Percentiles rank a stretch among this genome's conserved stretches.
These are phyloP conservation scores for Annulohypoxylon bovei DNA, from an alignment of 495 filamentous ascomycete genomes.

Conservation along the genomic window DNA sequence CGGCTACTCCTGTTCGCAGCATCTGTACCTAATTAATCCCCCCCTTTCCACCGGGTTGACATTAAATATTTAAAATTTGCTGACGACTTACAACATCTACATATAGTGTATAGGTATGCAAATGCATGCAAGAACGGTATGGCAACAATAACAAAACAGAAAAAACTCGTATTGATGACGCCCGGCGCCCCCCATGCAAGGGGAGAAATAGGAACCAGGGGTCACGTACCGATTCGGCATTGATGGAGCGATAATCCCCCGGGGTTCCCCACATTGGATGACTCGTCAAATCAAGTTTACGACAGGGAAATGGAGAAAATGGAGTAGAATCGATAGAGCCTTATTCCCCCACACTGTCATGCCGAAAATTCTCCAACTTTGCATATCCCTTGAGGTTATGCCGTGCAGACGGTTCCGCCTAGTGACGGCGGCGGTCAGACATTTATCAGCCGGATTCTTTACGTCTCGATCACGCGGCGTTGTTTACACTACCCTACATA, in stretches of 20 bases:
- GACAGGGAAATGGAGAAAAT: background rate
- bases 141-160: background rate
- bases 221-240: conserved; percentile 29
- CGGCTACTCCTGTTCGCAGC: background rate
- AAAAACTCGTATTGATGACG: conserved; percentile 10
- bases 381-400: background rate
- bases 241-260: conserved; percentile 7
- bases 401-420: conserved; percentile 11
- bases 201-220: conserved; percentile 12
- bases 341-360: conserved; percentile 8
- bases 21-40: background rate
- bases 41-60: background rate
- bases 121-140: background rate
- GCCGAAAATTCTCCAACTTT: conserved; percentile 27
- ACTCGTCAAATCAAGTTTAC: conserved; percentile 11
- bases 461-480: conserved; percentile 18
- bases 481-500: background rate
- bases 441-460: conserved; percentile 5
- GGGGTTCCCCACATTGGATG: conserved; percentile 35
- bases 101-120: background rate
- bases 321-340: background rate
- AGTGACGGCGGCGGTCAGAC: conserved; percentile 15
- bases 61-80: background rate
- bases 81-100: background rate
- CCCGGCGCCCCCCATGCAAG: conserved; percentile 7